These are phyloP conservation scores for Pythium periplocum DNA, from an alignment of 352 stramenopile species.

Conservation along the genomic window DNA sequence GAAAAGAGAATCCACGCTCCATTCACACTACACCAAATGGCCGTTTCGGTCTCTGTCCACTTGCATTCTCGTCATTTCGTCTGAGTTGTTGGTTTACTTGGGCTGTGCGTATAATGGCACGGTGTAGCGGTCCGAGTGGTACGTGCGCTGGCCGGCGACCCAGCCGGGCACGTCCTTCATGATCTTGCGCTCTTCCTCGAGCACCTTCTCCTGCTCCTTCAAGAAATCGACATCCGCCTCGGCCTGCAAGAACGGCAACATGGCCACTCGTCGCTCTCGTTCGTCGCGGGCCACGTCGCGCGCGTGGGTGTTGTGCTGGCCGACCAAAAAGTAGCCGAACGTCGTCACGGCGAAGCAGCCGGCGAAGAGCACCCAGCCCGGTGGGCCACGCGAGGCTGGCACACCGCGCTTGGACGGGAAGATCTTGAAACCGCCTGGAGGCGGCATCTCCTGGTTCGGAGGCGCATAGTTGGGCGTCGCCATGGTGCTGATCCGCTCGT, in stretches of 20 bases:
- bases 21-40: too few species aligned
- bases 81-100: neutral
- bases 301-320: constrained; percentile 71
- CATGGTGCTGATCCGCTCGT: constrained; percentile 26
- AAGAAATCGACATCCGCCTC: constrained; percentile 93
- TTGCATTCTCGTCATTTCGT: neutral
- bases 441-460: constrained; percentile 82
- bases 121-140: constrained; percentile 85
- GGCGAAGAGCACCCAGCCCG: constrained; percentile 74
- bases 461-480: constrained; percentile 74
- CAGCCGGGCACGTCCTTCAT: constrained; percentile 95
- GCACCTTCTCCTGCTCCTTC: constrained; percentile 80
- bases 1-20: too few species aligned
- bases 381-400: constrained; percentile 60
- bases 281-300: constrained; percentile 73
- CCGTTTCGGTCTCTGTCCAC: neutral
- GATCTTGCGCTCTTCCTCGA: constrained; percentile 89
- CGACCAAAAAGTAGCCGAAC: constrained; percentile 69
- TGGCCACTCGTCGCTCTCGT: constrained; percentile 89
- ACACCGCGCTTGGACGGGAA: constrained; percentile 62
- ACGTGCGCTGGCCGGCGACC: constrained; percentile 84
- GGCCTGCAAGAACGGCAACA: constrained; percentile 93
- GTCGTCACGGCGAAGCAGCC: constrained; percentile 69
- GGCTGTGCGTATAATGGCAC: constrained; percentile 71
- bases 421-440: constrained; percentile 66